Evolutionary conservation across 2,329 filamentous ascomycete species (phyloP).

Genomic region (Talaromyces sp.): DNA sequence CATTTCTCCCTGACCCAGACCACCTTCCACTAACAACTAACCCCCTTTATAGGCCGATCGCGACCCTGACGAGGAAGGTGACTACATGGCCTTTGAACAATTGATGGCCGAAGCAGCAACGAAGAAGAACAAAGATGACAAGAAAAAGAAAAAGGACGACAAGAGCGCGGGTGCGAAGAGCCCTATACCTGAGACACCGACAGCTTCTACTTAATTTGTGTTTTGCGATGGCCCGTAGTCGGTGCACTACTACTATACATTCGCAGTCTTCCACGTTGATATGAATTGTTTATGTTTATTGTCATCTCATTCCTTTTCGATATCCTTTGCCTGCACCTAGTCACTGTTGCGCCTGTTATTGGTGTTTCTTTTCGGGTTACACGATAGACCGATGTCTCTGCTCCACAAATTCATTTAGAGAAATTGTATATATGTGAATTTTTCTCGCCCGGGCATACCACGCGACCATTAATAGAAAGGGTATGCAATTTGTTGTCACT

Average conservation of each 20-base stretch:
- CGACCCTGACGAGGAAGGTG: slow-evolving; percentile 91
- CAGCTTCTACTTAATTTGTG: neutral
- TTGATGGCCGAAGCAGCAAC: slow-evolving; percentile 93
- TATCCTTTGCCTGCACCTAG: slow-evolving; percentile 6
- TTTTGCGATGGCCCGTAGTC: neutral
- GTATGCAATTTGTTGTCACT: neutral
- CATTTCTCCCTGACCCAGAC: neutral
- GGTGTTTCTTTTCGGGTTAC: slow-evolving; percentile 1
- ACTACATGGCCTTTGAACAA: slow-evolving; percentile 98
- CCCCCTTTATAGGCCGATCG: slow-evolving; percentile 66
- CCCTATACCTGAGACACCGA: slow-evolving; percentile 1
- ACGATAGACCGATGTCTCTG: slow-evolving; percentile 3
- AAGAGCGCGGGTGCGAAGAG: slow-evolving; percentile 24
- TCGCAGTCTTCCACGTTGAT: slow-evolving; percentile 6
- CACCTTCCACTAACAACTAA: neutral
- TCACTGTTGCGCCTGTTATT: neutral
- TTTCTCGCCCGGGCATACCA: neutral
- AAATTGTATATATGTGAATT: neutral
- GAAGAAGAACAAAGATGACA: slow-evolving; percentile 82
- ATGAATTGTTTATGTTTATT: slow-evolving; percentile 5
- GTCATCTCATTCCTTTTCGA: slow-evolving; percentile 1
- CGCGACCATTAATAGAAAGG: neutral
- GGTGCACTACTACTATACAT: neutral
- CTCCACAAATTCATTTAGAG: neutral
- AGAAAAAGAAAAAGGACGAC: slow-evolving; percentile 60